Evolutionary conservation across 2,329 filamentous ascomycete genomes (phyloP), one percentile per base, ranked within the genome.

Genomic region (Byssoonygena ceratinophila): DNA sequence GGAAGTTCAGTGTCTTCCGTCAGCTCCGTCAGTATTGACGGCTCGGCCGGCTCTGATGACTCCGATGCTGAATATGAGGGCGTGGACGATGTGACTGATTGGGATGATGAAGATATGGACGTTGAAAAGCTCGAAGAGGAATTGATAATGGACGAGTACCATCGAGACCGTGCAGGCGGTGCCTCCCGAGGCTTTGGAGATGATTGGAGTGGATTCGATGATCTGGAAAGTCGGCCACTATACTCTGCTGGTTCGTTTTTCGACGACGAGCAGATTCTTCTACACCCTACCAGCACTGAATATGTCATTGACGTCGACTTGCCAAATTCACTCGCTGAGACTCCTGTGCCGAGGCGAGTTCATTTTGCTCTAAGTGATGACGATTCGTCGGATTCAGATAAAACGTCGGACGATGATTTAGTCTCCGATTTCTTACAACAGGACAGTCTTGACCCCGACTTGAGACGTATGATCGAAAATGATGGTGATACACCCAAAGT

Each of bases 401-500:
- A 67, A 34, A 68, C 67, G 1, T 66, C 68, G 52, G 77, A 79
- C 55, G 79, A 81, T 57, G 79, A 88, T 57, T 87, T 87, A 56
- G 84, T 85, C 1, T 82, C 89, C 63, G 82, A 91, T 54, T 91
- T 91, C 66, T 75, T 90, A 53, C 81, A 85, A 46, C 84, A 89
- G 67, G 84, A 81, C 62, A 76, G 79, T 14, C 74, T 91, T 4
- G 85, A 88, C 60, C 83, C 84, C 4, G 76, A 77, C 48, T 81
- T 91, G 62, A 83, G 84, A 57, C 78, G 80, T 39, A 82, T 87
- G 69, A 84, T 90, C 58, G 84, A 89, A 63, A 76, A 79, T 57
- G 81, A 87, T 57, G 71, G 72, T 40, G 63, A 68, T n/a, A 31
- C 48, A 2, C 29, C 32, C 14, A 51, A 43, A 37, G 43, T 39